A percentile compares a stretch with the other conserved stretches of the same genome.
Conservation (phyloP, 495 filamentous ascomycete genomes). For the Daldinia decipiens region DNA sequence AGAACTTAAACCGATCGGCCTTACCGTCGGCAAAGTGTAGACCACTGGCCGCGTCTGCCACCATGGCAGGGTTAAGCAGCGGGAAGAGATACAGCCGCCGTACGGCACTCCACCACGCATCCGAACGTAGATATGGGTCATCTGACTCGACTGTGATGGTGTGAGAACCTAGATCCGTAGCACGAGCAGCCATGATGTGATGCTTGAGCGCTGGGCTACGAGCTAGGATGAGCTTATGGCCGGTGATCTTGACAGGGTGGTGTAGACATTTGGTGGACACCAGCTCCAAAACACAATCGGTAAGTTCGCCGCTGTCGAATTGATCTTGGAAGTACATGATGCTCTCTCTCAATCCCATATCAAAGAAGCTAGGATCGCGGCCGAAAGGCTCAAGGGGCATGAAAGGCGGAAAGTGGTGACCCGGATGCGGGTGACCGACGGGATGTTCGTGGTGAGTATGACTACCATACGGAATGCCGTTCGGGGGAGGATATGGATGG, state of each 20-base stretch:
- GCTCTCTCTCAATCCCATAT: conserved; percentile 51
- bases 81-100: conserved; percentile 62
- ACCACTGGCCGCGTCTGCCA: conserved; percentile 29
- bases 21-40: conserved; percentile 44
- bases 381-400: conserved; percentile 30
- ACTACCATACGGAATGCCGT: conserved; percentile 48
- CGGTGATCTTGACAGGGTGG: conserved; percentile 53
- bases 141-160: conserved; percentile 57
- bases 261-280: conserved; percentile 52
- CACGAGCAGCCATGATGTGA: conserved; percentile 44
- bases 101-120: conserved; percentile 59
- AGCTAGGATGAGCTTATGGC: conserved; percentile 63
- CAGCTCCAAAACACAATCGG: conserved; percentile 62
- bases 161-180: conserved; percentile 42
- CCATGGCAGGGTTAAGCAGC: conserved; percentile 44
- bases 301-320: conserved; percentile 55
- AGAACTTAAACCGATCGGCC: conserved; percentile 57
- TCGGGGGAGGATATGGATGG: conserved; percentile 43
- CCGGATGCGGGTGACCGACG: conserved; percentile 33
- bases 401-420: conserved; percentile 37
- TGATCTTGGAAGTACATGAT: conserved; percentile 51
- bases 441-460: conserved; percentile 41
- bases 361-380: conserved; percentile 29
- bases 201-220: conserved; percentile 59
- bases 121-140: conserved; percentile 60